Base-by-base conservation (phyloP, 176 grass and related monocot genomes). In the Aegilops speltoides region DNA sequence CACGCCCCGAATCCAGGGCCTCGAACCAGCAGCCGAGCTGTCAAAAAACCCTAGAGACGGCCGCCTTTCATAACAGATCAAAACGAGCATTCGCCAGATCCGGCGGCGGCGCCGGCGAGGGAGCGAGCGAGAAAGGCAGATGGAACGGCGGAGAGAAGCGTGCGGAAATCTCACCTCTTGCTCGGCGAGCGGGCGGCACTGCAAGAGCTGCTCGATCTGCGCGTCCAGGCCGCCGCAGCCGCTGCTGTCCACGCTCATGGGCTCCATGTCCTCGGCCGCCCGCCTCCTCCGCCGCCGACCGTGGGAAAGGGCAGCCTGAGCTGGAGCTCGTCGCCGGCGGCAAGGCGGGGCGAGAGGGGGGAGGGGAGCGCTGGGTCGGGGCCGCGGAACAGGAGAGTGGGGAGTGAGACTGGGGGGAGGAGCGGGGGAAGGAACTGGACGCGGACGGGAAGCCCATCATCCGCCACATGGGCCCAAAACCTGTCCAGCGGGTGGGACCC, bases 171-270 rank as follows among this genome's bases (percentile, higher is more conserved):
- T 67, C 68, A 96, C 96, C 96, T 96, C 96, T 79, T 90, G 93
- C 81, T 98, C 96, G 65, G 96, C 89, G 60, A 98, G 93, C 33
- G 96, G 96, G 82, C 91, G 94, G 87, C 96, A 98, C 94, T 98
- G 96, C 96, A 98, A 89, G 23, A 98, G 90, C 88, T 98, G 96
- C 71, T 91, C 88, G 92, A 98, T 98, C 92, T 98, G 96, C 79
- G 88, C 86, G 77, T 98, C 93, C 20, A 98, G 89, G 76, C 91
- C 89, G 0, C 91, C 86, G 77, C 91, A 84, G 68, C 86, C 89
- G 81, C 89, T 87, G 56, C 87, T 81, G 76, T 91, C 89, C 12
- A 91, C 81, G 82, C 82, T 85, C 86, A 91, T 91, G 10, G 89
- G 86, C 77, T 88, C 89, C 89, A 91, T 91, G 5, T 4, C 32